phyloP scores from a whole-genome alignment of 306 rosid genomes.

The Sechiopsis laciniata region DNA sequence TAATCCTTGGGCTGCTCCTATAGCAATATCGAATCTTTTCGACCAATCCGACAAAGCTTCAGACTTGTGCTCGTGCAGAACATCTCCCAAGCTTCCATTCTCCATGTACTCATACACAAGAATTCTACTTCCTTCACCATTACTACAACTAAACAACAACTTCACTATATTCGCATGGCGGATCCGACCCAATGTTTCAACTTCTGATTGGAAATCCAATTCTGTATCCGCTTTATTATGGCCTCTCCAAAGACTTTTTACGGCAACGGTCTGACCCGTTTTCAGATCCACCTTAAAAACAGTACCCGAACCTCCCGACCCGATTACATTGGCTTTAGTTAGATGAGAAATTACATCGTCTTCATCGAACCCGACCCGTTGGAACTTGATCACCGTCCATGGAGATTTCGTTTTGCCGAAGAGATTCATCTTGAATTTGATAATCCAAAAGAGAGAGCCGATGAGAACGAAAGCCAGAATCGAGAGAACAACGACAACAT shows the following conservation, averaged over 20 bases:
- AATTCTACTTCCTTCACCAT: constrained; percentile 40
- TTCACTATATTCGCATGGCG: constrained; percentile 78
- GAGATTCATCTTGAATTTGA: constrained; percentile 27
- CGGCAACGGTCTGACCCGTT: constrained; percentile 59
- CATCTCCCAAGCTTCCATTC: constrained; percentile 72
- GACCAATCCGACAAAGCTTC: constrained; percentile 44
- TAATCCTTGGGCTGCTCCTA: constrained; percentile 67
- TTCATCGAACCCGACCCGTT: constrained; percentile 48
- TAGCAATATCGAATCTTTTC: constrained; percentile 39
- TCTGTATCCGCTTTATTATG: constrained; percentile 31
- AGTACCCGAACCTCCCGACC: constrained; percentile 62
- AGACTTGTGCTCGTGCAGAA: constrained; percentile 45
- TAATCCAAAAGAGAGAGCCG: constrained; percentile 39
- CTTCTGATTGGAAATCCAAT: constrained; percentile 51
- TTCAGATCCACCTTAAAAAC: constrained; percentile 55
- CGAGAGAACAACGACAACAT: constrained; percentile 30
- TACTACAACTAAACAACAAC: constrained; percentile 55
- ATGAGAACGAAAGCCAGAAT: constrained; percentile 31
- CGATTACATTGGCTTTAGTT: constrained; percentile 46
- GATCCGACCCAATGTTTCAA: constrained; percentile 61
- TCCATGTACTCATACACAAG: constrained; percentile 74
- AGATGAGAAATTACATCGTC: constrained; percentile 49
- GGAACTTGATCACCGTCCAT: constrained; percentile 44
- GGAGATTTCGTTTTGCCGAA: constrained; percentile 33
- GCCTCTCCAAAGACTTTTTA: constrained; percentile 55